Conservation (phyloP, 2,329 filamentous ascomycete species). For the Venturia nashicola region DNA sequence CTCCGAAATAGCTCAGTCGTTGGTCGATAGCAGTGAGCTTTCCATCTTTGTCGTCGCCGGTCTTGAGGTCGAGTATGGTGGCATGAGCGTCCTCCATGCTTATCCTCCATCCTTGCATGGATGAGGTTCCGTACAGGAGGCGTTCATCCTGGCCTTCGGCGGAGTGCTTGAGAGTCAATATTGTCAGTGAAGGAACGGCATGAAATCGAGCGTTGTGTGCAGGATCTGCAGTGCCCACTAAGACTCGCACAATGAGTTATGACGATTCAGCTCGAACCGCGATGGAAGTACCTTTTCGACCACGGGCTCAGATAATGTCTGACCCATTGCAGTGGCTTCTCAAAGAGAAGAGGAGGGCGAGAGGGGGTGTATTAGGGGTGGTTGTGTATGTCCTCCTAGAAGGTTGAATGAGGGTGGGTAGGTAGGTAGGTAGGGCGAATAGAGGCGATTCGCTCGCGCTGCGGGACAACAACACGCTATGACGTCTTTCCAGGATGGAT, state of each 20-base stretch:
- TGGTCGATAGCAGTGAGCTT: slow-evolving; percentile 22
- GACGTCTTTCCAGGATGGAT: not conserved
- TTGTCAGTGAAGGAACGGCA: slow-evolving; percentile 5
- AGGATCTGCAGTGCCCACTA: slow-evolving; percentile 1
- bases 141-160: slow-evolving; percentile 85
- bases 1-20: slow-evolving; percentile 88
- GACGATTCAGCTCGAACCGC: not conserved
- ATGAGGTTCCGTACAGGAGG: slow-evolving; percentile 85
- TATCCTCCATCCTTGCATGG: slow-evolving; percentile 99
- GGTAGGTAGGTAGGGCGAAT: not conserved
- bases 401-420: not conserved
- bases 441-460: not conserved
- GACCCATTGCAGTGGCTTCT: slow-evolving; percentile 61
- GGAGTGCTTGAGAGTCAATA: slow-evolving; percentile 51
- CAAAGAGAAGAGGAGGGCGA: slow-evolving; percentile 1
- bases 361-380: not conserved
- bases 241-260: slow-evolving; percentile 2
- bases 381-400: not conserved
- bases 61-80: slow-evolving; percentile 73
- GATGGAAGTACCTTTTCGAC: slow-evolving; percentile 74
- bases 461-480: not conserved
- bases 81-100: slow-evolving; percentile 98
- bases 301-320: slow-evolving; percentile 97
- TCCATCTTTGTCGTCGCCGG: slow-evolving; percentile 40
- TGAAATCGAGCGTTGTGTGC: not conserved